Evolutionary conservation across 2,329 filamentous ascomycete genomes (phyloP).

Genomic region (Diaporthe longicolla): DNA sequence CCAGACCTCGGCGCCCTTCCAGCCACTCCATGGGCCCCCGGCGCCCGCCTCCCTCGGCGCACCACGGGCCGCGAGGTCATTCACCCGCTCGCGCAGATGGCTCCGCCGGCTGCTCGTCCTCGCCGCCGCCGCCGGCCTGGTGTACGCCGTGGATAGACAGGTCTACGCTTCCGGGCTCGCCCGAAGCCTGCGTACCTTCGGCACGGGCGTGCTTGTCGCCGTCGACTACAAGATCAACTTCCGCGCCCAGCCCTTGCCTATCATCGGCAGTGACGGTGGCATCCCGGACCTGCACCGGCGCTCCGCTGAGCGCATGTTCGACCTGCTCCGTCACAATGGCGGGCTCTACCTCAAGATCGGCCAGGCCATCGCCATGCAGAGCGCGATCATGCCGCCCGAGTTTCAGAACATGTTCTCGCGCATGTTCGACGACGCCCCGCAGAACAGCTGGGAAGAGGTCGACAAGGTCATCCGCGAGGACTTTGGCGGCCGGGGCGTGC

Average conservation of each 20-base stretch:
- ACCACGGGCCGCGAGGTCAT: slow-evolving; percentile 78
- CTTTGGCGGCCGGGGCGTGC: slow-evolving; percentile 84
- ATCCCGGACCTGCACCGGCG: slow-evolving; percentile 85
- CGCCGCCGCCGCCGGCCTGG: slow-evolving; percentile 69
- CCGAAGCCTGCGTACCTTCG: slow-evolving; percentile 86
- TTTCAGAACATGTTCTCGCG: slow-evolving; percentile 96
- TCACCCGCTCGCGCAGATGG: slow-evolving; percentile 80
- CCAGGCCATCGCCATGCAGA: slow-evolving; percentile 98
- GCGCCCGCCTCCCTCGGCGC: slow-evolving; percentile 83
- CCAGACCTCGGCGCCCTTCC: slow-evolving; percentile 62
- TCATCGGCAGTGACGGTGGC: slow-evolving; percentile 63
- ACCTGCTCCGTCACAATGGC: slow-evolving; percentile 87
- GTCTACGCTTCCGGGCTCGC: slow-evolving; percentile 84
- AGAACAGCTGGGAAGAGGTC: slow-evolving; percentile 89
- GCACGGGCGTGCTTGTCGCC: slow-evolving; percentile 82
- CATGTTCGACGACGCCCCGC: slow-evolving; percentile 98
- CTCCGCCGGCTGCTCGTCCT: slow-evolving; percentile 79
- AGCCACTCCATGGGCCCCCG: slow-evolving; percentile 78
- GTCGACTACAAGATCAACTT: slow-evolving; percentile 99
- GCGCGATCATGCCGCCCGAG: slow-evolving; percentile 90
- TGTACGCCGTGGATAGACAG: slow-evolving; percentile 79
- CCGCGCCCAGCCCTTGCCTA: slow-evolving; percentile 77
- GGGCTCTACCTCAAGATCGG: slow-evolving; percentile 98
- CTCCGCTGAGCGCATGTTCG: slow-evolving; percentile 86
- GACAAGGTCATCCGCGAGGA: slow-evolving; percentile 89